Percentiles rank a stretch among this genome's conserved stretches.
Conservation (phyloP, 73 alveolate genomes). For the Paramecium bursaria region DNA sequence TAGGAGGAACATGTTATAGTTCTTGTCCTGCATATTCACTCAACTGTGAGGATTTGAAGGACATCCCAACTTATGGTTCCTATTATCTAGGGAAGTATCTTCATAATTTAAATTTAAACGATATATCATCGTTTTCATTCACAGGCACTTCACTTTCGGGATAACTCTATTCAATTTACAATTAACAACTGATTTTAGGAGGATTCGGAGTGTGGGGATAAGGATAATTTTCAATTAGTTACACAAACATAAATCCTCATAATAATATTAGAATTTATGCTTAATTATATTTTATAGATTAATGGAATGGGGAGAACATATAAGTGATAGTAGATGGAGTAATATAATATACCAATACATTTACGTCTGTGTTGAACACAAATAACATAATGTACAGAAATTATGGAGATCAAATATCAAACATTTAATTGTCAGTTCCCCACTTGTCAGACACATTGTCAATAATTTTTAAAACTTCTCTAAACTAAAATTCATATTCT, state of each 20-base stretch:
- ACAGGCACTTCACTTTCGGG: slow-evolving; percentile 4
- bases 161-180: slow-evolving; percentile 10
- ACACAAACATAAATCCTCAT: background rate
- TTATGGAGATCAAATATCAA: background rate
- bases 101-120: background rate
- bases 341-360: background rate
- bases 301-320: slow-evolving; percentile 13
- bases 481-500: background rate
- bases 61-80: background rate
- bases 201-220: slow-evolving; percentile 46
- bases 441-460: background rate
- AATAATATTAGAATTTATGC: slow-evolving; percentile 1
- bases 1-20: background rate
- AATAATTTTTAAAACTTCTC: background rate
- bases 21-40: background rate
- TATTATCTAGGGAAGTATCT: slow-evolving; percentile 10
- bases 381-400: background rate
- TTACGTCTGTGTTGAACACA: background rate
- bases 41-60: background rate
- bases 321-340: background rate
- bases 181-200: background rate
- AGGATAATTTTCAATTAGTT: background rate
- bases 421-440: background rate
- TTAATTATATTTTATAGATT: slow-evolving; percentile 2
- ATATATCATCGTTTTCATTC: background rate